phyloP scores from a whole-genome alignment of 1,139 yeast species.

The Taphrina communis region DNA sequence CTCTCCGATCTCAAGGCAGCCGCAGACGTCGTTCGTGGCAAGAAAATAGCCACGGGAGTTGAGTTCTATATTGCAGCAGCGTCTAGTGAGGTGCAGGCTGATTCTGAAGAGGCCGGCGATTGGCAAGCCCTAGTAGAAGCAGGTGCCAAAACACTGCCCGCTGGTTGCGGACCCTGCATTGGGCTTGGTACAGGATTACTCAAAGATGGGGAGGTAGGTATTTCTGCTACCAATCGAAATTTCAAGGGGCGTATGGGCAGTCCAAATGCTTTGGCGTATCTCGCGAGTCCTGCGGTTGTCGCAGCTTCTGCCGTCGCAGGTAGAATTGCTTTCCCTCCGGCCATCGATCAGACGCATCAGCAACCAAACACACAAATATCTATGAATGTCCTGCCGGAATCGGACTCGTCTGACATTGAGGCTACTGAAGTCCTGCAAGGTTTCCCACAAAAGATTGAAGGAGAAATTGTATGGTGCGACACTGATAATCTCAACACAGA shows the following conservation, averaged over 20 bases:
- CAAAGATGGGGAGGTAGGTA: conserved; percentile 96
- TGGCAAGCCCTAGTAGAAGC: conserved; percentile 90
- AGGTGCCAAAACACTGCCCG: conserved; percentile 93
- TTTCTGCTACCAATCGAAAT: conserved; percentile 96
- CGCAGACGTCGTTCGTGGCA: conserved; percentile 80
- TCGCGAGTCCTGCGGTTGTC: conserved; percentile 97
- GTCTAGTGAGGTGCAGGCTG: conserved; percentile 86
- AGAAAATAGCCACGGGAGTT: conserved; percentile 82
- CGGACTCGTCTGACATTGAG: conserved; percentile 53
- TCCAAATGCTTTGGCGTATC: conserved; percentile 90
- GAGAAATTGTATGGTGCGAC: conserved; percentile 92
- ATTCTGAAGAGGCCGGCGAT: conserved; percentile 87
- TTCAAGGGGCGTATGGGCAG: conserved; percentile 99
- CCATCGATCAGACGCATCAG: conserved; percentile 32
- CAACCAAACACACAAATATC: conserved; percentile 42
- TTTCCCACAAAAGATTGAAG: conserved; percentile 84
- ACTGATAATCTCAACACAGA: conserved; percentile 98
- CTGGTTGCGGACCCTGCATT: conserved; percentile 99
- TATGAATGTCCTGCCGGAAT: conserved; percentile 49
- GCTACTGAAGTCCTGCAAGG: conserved; percentile 79
- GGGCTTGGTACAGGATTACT: conserved; percentile 94
- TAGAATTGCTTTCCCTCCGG: conserved; percentile 85
- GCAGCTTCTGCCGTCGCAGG: conserved; percentile 97
- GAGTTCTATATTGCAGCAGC: conserved; percentile 98
- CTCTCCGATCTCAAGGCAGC: conserved; percentile 93